These are phyloP conservation scores for Aspergillus wentii DNA, from an alignment of 495 filamentous ascomycete genomes.

Conservation along the genomic window DNA sequence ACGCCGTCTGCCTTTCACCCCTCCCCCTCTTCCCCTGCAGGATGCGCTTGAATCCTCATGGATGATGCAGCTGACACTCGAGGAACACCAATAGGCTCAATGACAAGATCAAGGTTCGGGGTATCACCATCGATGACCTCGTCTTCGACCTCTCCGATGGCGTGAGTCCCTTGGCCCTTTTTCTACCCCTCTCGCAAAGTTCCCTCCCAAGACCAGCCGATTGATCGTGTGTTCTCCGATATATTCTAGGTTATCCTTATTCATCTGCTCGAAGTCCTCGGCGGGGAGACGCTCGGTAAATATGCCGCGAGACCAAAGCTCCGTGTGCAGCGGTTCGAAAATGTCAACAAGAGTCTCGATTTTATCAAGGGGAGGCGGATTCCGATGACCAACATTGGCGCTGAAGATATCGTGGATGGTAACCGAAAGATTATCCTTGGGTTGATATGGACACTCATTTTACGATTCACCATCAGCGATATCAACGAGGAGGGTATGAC, in stretches of 20 bases:
- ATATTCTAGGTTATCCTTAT: slow-evolving; percentile 83
- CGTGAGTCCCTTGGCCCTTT: slow-evolving; percentile 47
- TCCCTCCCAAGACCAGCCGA: slow-evolving; percentile 1
- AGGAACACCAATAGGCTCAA: slow-evolving; percentile 66
- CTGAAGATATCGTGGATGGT: slow-evolving; percentile 96
- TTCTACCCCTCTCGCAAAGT: not conserved
- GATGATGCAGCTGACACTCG: slow-evolving; percentile 1
- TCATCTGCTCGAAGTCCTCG: slow-evolving; percentile 93
- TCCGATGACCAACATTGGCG: slow-evolving; percentile 96
- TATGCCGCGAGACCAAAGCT: slow-evolving; percentile 95
- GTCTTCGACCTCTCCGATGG: slow-evolving; percentile 89
- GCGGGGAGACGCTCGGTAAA: slow-evolving; percentile 86
- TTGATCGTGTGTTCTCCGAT: slow-evolving; percentile 2
- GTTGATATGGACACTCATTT: slow-evolving; percentile 95
- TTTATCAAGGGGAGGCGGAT: slow-evolving; percentile 89
- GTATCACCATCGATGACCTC: slow-evolving; percentile 74
- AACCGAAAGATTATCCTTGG: slow-evolving; percentile 97
- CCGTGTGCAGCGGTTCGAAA: slow-evolving; percentile 95
- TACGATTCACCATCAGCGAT: slow-evolving; percentile 95
- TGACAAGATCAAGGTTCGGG: slow-evolving; percentile 77
- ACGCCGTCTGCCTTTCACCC: not conserved
- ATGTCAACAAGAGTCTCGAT: slow-evolving; percentile 92
- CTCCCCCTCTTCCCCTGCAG: not conserved
- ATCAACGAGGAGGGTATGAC: slow-evolving; percentile 98
- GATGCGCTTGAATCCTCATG: not conserved